phyloP scores from a whole-genome alignment of 148 eudicot species.

The Silene conica region DNA sequence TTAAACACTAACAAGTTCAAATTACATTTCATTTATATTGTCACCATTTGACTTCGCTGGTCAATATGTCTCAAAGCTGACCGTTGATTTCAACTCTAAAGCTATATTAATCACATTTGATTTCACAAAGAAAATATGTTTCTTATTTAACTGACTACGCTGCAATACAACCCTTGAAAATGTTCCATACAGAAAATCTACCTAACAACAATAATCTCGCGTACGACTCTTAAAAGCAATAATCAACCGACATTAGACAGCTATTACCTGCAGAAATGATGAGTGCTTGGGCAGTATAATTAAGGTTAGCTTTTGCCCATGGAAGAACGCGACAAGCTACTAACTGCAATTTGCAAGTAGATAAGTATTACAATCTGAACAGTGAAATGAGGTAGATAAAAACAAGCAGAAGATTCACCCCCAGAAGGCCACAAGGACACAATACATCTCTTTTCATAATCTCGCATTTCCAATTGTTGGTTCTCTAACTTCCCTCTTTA shows the following conservation, averaged over 20 bases:
- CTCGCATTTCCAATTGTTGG: constrained; percentile 1
- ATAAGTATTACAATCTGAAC: background rate
- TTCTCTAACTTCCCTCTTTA: too few species aligned
- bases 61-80: background rate
- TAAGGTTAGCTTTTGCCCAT: constrained; percentile 93
- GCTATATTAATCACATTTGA: background rate
- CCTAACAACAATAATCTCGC: background rate
- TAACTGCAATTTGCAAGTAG: constrained; percentile 38
- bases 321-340: constrained; percentile 57
- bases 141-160: background rate
- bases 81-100: background rate
- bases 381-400: background rate
- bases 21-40: background rate
- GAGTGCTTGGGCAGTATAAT: constrained; percentile 86
- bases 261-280: constrained; percentile 77
- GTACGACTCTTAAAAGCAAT: constrained; percentile 1
- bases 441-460: background rate
- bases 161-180: background rate
- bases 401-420: background rate
- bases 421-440: background rate
- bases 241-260: background rate
- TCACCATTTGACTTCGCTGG: background rate
- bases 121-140: too few species aligned
- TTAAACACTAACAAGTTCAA: too few species aligned
- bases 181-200: background rate